These are phyloP conservation scores for Naganishia vaughanmartiniae DNA, from an alignment of 768 basidiomycete species.

Conservation along the genomic window DNA sequence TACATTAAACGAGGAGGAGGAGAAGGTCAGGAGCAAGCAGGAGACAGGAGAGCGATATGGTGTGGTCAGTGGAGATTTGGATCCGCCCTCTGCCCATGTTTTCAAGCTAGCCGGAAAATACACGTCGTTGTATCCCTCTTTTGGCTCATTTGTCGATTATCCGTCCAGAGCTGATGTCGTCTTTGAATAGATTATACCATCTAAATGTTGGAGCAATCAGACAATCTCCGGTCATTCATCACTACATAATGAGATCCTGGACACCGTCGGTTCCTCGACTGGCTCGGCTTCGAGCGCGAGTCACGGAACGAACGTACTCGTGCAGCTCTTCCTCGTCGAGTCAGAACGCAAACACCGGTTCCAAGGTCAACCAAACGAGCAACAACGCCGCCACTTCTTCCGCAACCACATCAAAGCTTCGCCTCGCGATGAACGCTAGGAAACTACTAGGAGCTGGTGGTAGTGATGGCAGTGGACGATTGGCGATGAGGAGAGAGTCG, in stretches of 20 bases:
- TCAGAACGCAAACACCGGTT: constrained; percentile 16
- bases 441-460: constrained; percentile 18
- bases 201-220: no score
- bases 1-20: no score
- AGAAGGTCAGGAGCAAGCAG: no score
- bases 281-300: constrained; percentile 12
- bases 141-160: no score
- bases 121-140: no score
- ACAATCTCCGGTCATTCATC: background rate
- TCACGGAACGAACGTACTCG: constrained; percentile 17
- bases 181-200: no score
- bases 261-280: background rate
- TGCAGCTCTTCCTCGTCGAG: constrained; percentile 19
- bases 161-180: no score
- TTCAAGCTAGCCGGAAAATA: no score
- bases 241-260: constrained; percentile 15
- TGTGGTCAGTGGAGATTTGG: no score
- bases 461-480: constrained; percentile 6
- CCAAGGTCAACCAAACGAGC: constrained; percentile 12
- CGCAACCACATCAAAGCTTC: background rate
- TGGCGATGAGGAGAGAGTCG: constrained; percentile 16
- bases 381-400: background rate
- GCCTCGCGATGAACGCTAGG: constrained; percentile 10
- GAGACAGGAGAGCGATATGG: no score
- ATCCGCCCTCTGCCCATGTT: no score